Evolutionary conservation across 1,284 basidiomycete genomes (phyloP), one percentile per base, ranked within the genome.

Genomic region (Melampsora larici-populina): DNA sequence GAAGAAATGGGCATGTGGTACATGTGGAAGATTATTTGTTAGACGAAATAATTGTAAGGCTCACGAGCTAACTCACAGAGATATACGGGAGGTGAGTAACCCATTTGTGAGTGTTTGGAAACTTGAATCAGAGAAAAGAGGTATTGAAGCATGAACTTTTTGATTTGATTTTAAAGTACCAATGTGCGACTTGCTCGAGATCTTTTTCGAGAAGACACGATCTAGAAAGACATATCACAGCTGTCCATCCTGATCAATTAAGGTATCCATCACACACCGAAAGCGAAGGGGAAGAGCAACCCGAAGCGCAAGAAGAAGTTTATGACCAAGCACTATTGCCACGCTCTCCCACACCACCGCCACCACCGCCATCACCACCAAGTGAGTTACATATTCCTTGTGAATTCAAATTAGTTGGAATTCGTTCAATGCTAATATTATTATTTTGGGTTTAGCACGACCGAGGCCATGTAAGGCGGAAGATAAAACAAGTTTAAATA

Each of bases 11-110:
- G 75, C 75, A 21, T 78, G 75, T 70, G 75, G 60, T 7, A 70
- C 68, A 1, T 78, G 75, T 60, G 75, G 75, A 18, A 31, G 75
- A 5, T 26, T 78, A 60, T 78, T 78, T 66, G 68, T 78, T 11
- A 55, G 75, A 18, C 43, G 75, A 40, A 78, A 78, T 58, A 78
- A 78, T 29, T 78, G 75, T 26, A 78, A 78, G 36, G 75, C 75
- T 24, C 75, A 78, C n/a, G 75, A 78, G 58, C 68, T 68, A 70
- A 78, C 68, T 43, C 75, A 78, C 70, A 33, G 75, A 15, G 75
- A 78, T 33, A 65, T 78, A 33, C 26, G 75, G 40, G 75, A 70
- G 29, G 75, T 78, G 2, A n/a, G 72, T 33, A 31, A 36, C 29
- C 7, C 26, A 55, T 24, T 36, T 36, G 36, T 9, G 9, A 36